Percentiles rank a stretch among this genome's conserved stretches.
Evolutionary conservation across 2,329 filamentous ascomycete species (phyloP).

Genomic region (Phyllosticta ampelicida): DNA sequence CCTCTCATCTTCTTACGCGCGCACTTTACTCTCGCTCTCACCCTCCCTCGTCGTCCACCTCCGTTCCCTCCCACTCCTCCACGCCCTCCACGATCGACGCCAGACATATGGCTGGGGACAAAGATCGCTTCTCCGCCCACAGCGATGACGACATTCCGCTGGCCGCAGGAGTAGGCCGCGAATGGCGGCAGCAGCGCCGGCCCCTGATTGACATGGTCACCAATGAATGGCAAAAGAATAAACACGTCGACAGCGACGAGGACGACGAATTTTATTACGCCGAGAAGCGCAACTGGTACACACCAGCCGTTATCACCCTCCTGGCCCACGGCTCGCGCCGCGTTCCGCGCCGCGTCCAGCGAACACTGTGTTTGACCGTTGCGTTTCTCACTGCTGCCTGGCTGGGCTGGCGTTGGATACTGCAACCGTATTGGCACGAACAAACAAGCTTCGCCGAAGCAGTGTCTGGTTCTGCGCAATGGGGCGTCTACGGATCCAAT

Average conservation of each 20-base stretch:
- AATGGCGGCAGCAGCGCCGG: constrained; percentile 8
- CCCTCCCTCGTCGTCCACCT: not conserved
- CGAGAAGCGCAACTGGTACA: constrained; percentile 23
- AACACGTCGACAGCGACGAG: constrained; percentile 31
- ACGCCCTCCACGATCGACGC: constrained; percentile 1
- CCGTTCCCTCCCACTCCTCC: constrained; percentile 3
- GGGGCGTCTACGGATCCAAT: constrained; percentile 36
- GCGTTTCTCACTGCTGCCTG: constrained; percentile 15
- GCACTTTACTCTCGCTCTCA: not conserved
- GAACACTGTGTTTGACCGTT: constrained; percentile 10
- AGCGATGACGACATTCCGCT: constrained; percentile 5
- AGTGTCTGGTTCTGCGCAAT: constrained; percentile 20
- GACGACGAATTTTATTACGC: constrained; percentile 28
- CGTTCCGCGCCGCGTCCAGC: constrained; percentile 25
- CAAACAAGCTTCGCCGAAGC: constrained; percentile 24
- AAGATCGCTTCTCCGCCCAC: not conserved
- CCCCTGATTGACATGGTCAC: constrained; percentile 17
- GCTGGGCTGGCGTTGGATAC: constrained; percentile 26
- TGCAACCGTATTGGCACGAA: constrained; percentile 27
- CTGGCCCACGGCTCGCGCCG: constrained; percentile 15
- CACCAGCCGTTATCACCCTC: constrained; percentile 22
- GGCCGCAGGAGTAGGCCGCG: not conserved
- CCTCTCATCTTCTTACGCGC: not conserved
- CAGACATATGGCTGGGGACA: constrained; percentile 7
- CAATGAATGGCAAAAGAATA: constrained; percentile 15